A percentile compares a stretch with the other conserved stretches of the same genome.
These are phyloP conservation scores for Vicia sativa DNA, from an alignment of 306 rosid genomes.

Conservation along the genomic window DNA sequence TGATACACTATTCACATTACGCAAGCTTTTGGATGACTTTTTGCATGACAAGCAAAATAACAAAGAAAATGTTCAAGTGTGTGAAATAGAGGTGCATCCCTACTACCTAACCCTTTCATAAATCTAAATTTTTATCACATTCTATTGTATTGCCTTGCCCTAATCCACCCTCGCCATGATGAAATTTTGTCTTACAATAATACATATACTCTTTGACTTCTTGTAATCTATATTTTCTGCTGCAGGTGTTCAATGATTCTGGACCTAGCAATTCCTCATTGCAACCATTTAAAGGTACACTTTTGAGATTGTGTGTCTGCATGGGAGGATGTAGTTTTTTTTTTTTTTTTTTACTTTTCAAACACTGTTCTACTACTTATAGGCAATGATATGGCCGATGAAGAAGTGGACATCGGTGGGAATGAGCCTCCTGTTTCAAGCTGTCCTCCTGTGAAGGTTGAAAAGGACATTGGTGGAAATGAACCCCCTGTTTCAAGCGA, in stretches of 20 bases:
- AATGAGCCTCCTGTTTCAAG: constrained; percentile 76
- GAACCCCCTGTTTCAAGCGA: constrained; percentile 73
- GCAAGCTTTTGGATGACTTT: constrained; percentile 72
- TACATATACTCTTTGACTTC: constrained; percentile 13
- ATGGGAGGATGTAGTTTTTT: constrained; percentile 1
- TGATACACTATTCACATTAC: constrained; percentile 65
- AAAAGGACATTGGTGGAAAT: constrained; percentile 56
- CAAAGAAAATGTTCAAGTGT: constrained; percentile 56
- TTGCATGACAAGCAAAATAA: constrained; percentile 57
- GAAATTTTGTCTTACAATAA: constrained; percentile 11
- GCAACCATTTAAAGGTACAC: constrained; percentile 78
- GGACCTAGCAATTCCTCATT: constrained; percentile 85
- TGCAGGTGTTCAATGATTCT: constrained; percentile 78
- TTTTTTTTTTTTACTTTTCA: background rate
- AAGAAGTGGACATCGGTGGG: constrained; percentile 72
- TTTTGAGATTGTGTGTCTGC: constrained; percentile 21
- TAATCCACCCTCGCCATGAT: background rate
- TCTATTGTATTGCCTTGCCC: background rate
- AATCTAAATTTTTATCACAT: constrained; percentile 10
- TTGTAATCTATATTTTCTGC: constrained; percentile 36
- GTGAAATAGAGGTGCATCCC: constrained; percentile 74
- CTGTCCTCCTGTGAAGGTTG: constrained; percentile 56
- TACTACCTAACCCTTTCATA: constrained; percentile 27
- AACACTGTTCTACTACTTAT: constrained; percentile 37
- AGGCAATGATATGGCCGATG: constrained; percentile 73